Evolutionary conservation across 1,284 basidiomycete genomes (phyloP).

Genomic region (Irpex sp.): DNA sequence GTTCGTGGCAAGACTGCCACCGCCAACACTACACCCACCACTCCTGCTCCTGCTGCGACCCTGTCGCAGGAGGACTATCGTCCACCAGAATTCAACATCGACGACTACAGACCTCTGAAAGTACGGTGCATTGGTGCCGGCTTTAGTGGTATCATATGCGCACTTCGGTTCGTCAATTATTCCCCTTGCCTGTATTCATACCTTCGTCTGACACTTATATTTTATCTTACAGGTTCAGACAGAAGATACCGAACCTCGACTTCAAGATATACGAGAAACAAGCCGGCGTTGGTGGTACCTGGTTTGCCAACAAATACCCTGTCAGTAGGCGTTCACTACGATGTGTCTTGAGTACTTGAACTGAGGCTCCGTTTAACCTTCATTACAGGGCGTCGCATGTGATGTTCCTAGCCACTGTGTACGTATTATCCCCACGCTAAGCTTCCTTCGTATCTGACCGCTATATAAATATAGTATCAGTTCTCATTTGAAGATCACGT

Average conservation of each 20-base stretch:
- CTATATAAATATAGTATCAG: constrained; percentile 39
- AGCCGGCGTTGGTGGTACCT: constrained; percentile 50
- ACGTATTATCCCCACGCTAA: constrained; percentile 1
- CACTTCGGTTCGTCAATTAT: constrained; percentile 34
- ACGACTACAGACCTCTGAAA: constrained; percentile 44
- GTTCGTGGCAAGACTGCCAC: too few relatives aligned
- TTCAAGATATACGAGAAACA: constrained; percentile 54
- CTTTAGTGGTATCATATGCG: constrained; percentile 48
- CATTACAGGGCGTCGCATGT: constrained; percentile 41
- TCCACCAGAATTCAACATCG: constrained; percentile 30
- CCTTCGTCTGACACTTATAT: neutral
- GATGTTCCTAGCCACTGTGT: constrained; percentile 26
- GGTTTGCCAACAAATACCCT: constrained; percentile 36
- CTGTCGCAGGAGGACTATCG: neutral
- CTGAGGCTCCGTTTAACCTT: neutral
- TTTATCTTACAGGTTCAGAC: constrained; percentile 34
- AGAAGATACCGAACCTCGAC: constrained; percentile 44
- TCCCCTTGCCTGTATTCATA: neutral
- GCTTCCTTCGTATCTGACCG: neutral
- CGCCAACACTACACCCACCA: neutral
- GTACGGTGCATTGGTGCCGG: constrained; percentile 48
- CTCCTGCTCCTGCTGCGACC: neutral
- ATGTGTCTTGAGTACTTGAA: neutral
- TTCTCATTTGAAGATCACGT: constrained; percentile 48
- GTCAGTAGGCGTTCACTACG: constrained; percentile 8